Percentiles rank a stretch among this genome's conserved stretches.
Conservation (phyloP, 202 grass and related monocot genomes). For the Zizania palustris region DNA sequence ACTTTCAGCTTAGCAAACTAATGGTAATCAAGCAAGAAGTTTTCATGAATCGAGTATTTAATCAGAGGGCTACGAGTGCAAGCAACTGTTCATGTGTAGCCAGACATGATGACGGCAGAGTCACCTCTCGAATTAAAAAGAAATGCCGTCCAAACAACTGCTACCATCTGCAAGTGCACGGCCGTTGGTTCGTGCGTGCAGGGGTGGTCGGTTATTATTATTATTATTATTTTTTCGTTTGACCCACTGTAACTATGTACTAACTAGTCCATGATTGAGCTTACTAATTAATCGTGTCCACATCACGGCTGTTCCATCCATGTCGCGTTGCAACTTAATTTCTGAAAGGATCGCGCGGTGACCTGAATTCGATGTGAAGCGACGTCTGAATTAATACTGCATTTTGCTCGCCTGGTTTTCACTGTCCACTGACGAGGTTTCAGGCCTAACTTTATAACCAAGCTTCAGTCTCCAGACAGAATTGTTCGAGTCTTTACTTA, state of each 20-base stretch:
- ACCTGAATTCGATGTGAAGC: constrained; percentile 40
- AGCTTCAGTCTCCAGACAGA: background rate
- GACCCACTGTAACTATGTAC: constrained; percentile 14
- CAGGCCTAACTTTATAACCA: constrained; percentile 13
- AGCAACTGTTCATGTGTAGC: constrained; percentile 41
- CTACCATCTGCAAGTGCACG: constrained; percentile 29
- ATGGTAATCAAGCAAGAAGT: constrained; percentile 9
- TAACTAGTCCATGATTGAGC: background rate
- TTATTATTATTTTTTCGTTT: constrained; percentile 19
- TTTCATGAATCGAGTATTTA: constrained; percentile 27
- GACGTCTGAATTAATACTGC: constrained; percentile 29
- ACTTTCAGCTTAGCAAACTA: constrained; percentile 22
- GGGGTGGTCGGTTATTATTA: constrained; percentile 5
- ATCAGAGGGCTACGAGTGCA: constrained; percentile 36
- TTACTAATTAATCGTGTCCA: constrained; percentile 28
- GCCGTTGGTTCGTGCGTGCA: constrained; percentile 17
- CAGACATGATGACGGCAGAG: constrained; percentile 18
- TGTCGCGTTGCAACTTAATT: constrained; percentile 23
- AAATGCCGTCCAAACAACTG: constrained; percentile 66
- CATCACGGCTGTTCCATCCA: constrained; percentile 36
- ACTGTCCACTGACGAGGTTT: constrained; percentile 15
- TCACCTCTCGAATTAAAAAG: constrained; percentile 24
- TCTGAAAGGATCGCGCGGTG: constrained; percentile 42
- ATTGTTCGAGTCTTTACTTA: background rate
- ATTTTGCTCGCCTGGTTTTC: constrained; percentile 24